phyloP scores from a whole-genome alignment of 2,329 filamentous ascomycete species.

The Colletotrichum viniferum region DNA sequence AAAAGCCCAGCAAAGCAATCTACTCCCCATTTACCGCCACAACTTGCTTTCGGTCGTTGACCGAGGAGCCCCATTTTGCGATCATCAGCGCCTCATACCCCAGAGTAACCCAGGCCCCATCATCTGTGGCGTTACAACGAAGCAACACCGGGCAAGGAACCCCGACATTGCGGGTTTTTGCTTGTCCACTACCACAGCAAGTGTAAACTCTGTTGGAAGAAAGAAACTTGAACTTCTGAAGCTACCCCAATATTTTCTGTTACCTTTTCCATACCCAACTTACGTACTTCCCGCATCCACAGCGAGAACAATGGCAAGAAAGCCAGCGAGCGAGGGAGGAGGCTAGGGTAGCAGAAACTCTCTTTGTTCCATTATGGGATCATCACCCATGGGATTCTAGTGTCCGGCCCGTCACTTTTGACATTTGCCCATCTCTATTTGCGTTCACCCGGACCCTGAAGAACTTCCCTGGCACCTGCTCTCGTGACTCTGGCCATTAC shows the following conservation, averaged over 20 bases:
- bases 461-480: background rate
- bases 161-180: background rate
- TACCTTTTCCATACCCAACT: background rate
- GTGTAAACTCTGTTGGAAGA: background rate
- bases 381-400: slow-evolving; percentile 1
- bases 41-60: slow-evolving; percentile 8
- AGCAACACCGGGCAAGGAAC: background rate
- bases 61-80: slow-evolving; percentile 2
- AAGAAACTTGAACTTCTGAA: background rate
- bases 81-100: slow-evolving; percentile 10
- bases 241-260: background rate
- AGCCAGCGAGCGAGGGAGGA: background rate
- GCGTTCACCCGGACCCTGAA: background rate
- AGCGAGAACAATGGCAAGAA: background rate
- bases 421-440: background rate
- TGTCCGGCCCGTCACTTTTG: background rate
- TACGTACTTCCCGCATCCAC: background rate
- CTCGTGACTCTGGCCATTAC: background rate
- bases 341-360: background rate
- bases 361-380: background rate
- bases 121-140: slow-evolving; percentile 11
- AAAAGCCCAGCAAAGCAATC: background rate
- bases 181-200: background rate
- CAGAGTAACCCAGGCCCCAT: background rate
- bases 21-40: background rate